Conservation (phyloP, 2,329 filamentous ascomycete genomes). For the Aspergillus sp. region DNA sequence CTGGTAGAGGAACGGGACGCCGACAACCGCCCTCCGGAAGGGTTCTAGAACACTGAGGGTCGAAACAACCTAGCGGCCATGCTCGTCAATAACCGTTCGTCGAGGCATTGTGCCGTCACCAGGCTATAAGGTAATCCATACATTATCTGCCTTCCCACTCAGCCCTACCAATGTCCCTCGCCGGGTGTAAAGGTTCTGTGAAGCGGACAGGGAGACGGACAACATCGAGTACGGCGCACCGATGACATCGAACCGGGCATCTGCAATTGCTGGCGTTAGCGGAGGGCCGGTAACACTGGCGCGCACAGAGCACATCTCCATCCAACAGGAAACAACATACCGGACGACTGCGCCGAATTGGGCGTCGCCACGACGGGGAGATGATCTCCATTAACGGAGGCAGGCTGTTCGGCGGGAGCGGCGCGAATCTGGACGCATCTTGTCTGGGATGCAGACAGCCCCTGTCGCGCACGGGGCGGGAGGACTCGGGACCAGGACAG, state of each 20-base stretch:
- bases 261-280: constrained; percentile 46
- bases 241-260: constrained; percentile 91
- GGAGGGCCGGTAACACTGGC: constrained; percentile 13
- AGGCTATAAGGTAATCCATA: constrained; percentile 40
- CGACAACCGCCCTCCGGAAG: constrained; percentile 72
- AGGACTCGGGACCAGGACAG: constrained; percentile 32
- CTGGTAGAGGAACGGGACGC: constrained; percentile 94
- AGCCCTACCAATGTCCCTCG: constrained; percentile 87
- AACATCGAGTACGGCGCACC: constrained; percentile 90
- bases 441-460: constrained; percentile 19
- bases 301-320: neutral
- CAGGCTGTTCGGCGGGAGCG: constrained; percentile 37
- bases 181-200: constrained; percentile 88
- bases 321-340: constrained; percentile 23
- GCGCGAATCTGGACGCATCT: constrained; percentile 45
- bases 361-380: constrained; percentile 37
- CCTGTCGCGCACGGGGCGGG: constrained; percentile 23
- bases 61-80: constrained; percentile 67
- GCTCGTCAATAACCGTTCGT: constrained; percentile 2
- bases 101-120: neutral
- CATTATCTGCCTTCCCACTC: constrained; percentile 87
- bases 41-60: constrained; percentile 85
- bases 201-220: constrained; percentile 87
- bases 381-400: constrained; percentile 34
- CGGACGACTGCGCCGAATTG: constrained; percentile 40